These are phyloP conservation scores for Diaporthe capsici DNA, from an alignment of 2,329 filamentous ascomycete species.

Conservation along the genomic window DNA sequence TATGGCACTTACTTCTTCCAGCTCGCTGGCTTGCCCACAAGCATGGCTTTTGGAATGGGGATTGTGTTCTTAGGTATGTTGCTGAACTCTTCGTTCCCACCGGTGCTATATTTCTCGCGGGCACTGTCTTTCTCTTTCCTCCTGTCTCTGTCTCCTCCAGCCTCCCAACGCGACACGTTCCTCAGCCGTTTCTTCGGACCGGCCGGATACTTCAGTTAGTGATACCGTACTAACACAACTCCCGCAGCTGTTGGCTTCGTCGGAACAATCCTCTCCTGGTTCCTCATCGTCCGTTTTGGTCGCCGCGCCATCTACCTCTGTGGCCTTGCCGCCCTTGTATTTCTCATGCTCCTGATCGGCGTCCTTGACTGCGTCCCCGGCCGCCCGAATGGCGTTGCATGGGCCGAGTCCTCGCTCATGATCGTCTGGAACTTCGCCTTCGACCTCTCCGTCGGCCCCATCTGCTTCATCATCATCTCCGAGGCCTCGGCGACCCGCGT, in stretches of 20 bases:
- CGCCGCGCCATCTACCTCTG: slow-evolving; percentile 64
- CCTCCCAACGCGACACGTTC: too few species aligned
- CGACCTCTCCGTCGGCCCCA: slow-evolving; percentile 64
- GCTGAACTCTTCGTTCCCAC: neutral
- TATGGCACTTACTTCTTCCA: slow-evolving; percentile 75
- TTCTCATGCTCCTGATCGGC: slow-evolving; percentile 63
- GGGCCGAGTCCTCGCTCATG: slow-evolving; percentile 65
- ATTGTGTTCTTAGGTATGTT: slow-evolving; percentile 62
- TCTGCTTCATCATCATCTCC: slow-evolving; percentile 69
- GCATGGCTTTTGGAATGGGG: slow-evolving; percentile 68
- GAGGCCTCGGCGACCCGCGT: slow-evolving; percentile 62
- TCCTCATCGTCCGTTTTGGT: slow-evolving; percentile 63
- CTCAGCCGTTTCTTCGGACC: too few species aligned
- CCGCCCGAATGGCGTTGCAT: slow-evolving; percentile 55
- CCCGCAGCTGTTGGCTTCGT: slow-evolving; percentile 62
- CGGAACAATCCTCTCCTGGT: slow-evolving; percentile 69
- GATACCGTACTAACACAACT: neutral
- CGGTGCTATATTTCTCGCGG: neutral
- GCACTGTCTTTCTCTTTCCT: neutral
- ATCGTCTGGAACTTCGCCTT: slow-evolving; percentile 66
- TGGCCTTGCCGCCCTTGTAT: slow-evolving; percentile 59
- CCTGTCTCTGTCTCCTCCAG: neutral
- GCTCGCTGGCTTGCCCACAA: slow-evolving; percentile 65
- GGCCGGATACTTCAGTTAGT: too few species aligned
- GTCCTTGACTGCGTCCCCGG: slow-evolving; percentile 61